Conservation (phyloP, 2,329 filamentous ascomycete species). For the Triangularia setosa region DNA sequence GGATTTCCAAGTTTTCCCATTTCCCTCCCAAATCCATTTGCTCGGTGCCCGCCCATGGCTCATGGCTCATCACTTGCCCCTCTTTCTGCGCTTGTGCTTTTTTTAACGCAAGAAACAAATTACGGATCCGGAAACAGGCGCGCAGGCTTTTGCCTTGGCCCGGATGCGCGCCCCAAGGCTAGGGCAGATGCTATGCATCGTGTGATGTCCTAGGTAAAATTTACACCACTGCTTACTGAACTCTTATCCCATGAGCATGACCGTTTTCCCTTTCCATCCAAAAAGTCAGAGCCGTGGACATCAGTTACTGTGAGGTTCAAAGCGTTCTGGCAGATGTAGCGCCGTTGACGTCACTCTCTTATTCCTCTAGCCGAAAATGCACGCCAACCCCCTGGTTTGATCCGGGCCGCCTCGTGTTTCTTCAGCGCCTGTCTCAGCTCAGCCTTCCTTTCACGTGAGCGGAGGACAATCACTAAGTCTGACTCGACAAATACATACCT, state of each 20-base stretch:
- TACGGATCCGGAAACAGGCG: neutral
- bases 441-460: neutral
- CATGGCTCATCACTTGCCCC: neutral
- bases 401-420: neutral
- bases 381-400: neutral
- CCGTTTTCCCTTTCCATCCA: neutral
- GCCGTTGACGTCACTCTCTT: conserved; percentile 19
- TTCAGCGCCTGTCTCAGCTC: neutral
- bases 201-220: neutral
- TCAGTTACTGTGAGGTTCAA: neutral
- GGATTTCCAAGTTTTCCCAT: conserved; percentile 21
- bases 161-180: neutral
- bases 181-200: neutral
- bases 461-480: neutral
- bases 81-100: neutral
- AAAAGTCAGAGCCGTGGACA: neutral
- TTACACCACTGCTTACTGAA: neutral
- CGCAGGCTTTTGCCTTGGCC: neutral
- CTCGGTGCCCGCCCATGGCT: neutral
- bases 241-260: neutral
- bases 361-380: neutral
- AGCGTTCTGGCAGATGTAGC: neutral
- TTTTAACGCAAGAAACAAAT: neutral
- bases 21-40: neutral
- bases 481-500: neutral